Conservation (phyloP, 257 asterid genomes). For the Craterostigma plantagineum region DNA sequence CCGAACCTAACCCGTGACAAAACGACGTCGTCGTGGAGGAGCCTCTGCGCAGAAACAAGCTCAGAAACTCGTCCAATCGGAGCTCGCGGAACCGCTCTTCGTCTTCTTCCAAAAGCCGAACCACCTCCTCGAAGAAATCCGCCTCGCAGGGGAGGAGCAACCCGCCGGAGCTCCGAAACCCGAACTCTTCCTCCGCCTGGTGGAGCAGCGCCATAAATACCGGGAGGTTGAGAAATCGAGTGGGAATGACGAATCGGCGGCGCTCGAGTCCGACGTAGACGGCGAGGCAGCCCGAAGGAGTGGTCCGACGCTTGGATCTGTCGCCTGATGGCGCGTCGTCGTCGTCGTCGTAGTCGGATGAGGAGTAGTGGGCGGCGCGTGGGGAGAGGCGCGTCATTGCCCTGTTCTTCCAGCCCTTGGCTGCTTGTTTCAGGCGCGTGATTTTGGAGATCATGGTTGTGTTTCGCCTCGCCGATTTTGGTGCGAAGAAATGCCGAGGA, state of each 20-base stretch:
- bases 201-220: constrained; percentile 29
- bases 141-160: constrained; percentile 44
- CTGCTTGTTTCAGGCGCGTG: constrained; percentile 1
- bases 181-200: constrained; percentile 59
- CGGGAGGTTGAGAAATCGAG: constrained; percentile 45
- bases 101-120: constrained; percentile 26
- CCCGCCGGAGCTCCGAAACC: constrained; percentile 36
- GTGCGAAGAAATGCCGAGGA: not conserved
- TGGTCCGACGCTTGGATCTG: constrained; percentile 1
- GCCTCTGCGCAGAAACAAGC: constrained; percentile 6
- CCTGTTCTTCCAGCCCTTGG: not conserved
- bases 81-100: constrained; percentile 25
- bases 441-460: not conserved
- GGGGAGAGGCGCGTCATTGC: not conserved
- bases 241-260: constrained; percentile 42
- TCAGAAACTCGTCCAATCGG: constrained; percentile 25
- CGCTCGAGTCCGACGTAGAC: constrained; percentile 37
- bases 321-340: not conserved
- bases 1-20: no score
- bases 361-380: not conserved
- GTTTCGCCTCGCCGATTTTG: no score
- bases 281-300: constrained; percentile 39
- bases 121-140: constrained; percentile 19
- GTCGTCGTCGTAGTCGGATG: not conserved
- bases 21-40: constrained; percentile 1